phyloP scores from a whole-genome alignment of 139 green algal genomes.

The Asterochloris sp. region DNA sequence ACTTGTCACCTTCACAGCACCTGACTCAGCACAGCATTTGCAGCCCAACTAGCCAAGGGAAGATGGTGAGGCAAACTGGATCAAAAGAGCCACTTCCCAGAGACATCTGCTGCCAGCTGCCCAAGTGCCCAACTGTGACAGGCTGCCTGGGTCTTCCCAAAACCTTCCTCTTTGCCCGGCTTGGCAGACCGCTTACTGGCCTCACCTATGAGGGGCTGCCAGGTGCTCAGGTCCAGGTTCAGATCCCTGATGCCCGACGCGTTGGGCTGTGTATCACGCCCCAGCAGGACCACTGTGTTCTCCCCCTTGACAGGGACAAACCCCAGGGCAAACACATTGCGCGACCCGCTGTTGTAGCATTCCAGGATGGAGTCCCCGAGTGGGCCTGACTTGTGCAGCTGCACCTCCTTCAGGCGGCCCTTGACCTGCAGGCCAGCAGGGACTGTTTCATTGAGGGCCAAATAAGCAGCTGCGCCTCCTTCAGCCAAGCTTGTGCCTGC shows the following conservation, averaged over 20 bases:
- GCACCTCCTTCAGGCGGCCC: constrained; percentile 77
- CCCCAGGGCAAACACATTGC: constrained; percentile 95
- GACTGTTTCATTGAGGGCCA: too few species aligned
- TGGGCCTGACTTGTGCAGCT: constrained; percentile 88
- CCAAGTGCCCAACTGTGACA: constrained; percentile 92
- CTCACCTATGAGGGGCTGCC: constrained; percentile 89
- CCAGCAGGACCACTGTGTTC: constrained; percentile 91
- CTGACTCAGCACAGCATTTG: not conserved
- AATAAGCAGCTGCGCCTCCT: too few species aligned
- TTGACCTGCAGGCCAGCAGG: constrained; percentile 39
- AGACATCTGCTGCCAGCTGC: constrained; percentile 2
- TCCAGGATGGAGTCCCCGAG: constrained; percentile 94
- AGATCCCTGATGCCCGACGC: constrained; percentile 77
- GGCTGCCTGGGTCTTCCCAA: not conserved
- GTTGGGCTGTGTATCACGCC: constrained; percentile 72
- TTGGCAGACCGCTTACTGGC: not conserved
- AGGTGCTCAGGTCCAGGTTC: constrained; percentile 76
- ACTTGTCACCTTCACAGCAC: not conserved
- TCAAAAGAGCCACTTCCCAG: too few species aligned
- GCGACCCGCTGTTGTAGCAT: constrained; percentile 88
- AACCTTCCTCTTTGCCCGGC: constrained; percentile 33
- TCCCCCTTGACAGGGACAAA: constrained; percentile 89
- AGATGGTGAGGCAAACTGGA: too few species aligned
- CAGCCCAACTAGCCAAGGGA: too few species aligned
- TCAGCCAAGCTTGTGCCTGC: too few species aligned